Base-by-base conservation (phyloP, 805 yeast genomes). In the Monosporozyma aquatica region DNA sequence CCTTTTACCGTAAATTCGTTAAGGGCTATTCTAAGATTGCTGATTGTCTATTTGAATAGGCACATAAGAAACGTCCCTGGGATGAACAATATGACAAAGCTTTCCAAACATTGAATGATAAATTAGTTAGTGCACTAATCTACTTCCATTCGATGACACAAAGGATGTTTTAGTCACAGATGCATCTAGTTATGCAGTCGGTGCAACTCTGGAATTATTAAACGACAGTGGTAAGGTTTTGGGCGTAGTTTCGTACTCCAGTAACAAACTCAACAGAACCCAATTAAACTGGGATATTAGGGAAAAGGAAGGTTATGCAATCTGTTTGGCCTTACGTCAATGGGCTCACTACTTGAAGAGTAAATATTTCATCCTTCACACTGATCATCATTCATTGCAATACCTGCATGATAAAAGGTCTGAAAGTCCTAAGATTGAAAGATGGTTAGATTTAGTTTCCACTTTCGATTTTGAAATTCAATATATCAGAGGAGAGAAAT, bases 311-410 rank as follows among this genome's bases (percentile, higher is more conserved):
- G 20, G 6, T 34, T 34, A 34, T 21, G 25, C 25, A 5, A 21
- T 21, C 14, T 20, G 20, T 10, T 13, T 17, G 10, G 37, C 25
- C 7, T 17, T 34, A 34, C 25, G 20, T 15, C 10, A 9, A 18
- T 34, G 37, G 37, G 15, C 11, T 20, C 37, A 34, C 21, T 34
- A 34, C n/a, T 34, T 34, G 20, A 34, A 34, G 15, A 26, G 37
- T 34, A 34, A 15, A n/a, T 7, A 11, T n/a, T 34, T 34, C 13
- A 13, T 15, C 8, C 15, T 34, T 6, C 15, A 34, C 25, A 8
- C 37, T 9, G 26, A 20, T 8, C 37, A 34, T 21, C 20, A 34
- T 11, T 34, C 37, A 15, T 21, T 34, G 21, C 37, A 34, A 34
- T 17, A 17, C 6, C 9, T 34, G 20, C 25, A 15, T 30, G 15